Evolutionary conservation across 371 early-diverging fungal species (phyloP).

Genomic region (Mortierella sp.): DNA sequence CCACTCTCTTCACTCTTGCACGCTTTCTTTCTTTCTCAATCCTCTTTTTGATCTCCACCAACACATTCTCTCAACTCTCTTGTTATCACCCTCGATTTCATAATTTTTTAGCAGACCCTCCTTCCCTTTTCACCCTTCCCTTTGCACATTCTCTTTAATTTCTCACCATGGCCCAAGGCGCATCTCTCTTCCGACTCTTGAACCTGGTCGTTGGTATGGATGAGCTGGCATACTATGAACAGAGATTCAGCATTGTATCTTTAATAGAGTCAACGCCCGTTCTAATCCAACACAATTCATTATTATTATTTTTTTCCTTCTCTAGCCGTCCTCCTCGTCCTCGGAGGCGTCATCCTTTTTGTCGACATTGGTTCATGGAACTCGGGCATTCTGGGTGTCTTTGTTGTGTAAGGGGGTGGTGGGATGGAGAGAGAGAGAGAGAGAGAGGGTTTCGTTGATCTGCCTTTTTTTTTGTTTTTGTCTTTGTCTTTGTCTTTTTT

Average conservation of each 20-base stretch:
- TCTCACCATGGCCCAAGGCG: slow-evolving; percentile 41
- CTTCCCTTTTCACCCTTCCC: background rate
- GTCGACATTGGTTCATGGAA: slow-evolving; percentile 36
- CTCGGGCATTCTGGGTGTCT: slow-evolving; percentile 43
- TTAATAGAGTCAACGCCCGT: too few relatives aligned
- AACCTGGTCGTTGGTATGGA: slow-evolving; percentile 41
- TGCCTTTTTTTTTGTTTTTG: background rate
- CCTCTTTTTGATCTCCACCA: background rate
- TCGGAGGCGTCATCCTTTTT: slow-evolving; percentile 42
- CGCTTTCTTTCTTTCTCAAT: background rate
- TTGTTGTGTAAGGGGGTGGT: slow-evolving; percentile 23
- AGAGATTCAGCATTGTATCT: too few relatives aligned
- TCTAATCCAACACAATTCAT: background rate
- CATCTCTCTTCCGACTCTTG: slow-evolving; percentile 42
- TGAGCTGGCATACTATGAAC: background rate
- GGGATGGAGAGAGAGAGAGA: too few relatives aligned
- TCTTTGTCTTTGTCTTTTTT: background rate
- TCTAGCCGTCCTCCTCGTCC: slow-evolving; percentile 29
- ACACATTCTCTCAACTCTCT: background rate
- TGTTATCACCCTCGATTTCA: background rate
- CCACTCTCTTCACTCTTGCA: background rate
- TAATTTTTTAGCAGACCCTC: background rate
- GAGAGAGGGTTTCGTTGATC: too few relatives aligned
- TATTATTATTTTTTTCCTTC: background rate
- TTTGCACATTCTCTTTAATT: background rate